Evolutionary conservation across 441 rosid species (phyloP).

Genomic region (Gossypium schwendimanii): DNA sequence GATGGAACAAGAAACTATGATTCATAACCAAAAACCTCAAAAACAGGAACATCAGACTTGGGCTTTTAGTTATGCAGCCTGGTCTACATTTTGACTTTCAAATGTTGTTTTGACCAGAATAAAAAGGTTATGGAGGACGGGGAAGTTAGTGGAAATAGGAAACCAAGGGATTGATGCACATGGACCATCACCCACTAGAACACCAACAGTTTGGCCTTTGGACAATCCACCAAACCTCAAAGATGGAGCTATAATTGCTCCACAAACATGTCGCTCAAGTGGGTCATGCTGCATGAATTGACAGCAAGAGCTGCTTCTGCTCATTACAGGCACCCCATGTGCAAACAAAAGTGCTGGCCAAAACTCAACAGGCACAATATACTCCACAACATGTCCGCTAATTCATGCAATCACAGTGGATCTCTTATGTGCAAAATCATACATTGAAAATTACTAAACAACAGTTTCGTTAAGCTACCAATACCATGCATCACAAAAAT

Average conservation of each 20-base stretch:
- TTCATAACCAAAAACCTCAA: background rate
- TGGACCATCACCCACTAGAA: conserved; percentile 3
- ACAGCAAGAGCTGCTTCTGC: conserved; percentile 18
- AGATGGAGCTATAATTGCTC: conserved; percentile 6
- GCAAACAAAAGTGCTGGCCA: conserved; percentile 5
- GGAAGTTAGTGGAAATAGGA: background rate
- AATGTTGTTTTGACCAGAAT: background rate
- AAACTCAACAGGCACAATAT: background rate
- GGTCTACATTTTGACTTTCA: background rate
- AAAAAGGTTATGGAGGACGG: background rate
- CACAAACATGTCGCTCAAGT: conserved; percentile 4
- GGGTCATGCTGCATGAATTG: conserved; percentile 10
- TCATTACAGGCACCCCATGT: conserved; percentile 14
- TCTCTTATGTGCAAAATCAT: background rate
- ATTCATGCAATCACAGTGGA: background rate
- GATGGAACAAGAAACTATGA: background rate
- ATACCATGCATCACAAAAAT: conserved; percentile 4
- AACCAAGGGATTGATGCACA: background rate
- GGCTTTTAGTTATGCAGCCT: background rate
- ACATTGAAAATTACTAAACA: background rate
- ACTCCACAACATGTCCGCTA: conserved; percentile 8
- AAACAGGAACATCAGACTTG: background rate
- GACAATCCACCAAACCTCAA: conserved; percentile 4
- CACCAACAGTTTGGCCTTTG: background rate
- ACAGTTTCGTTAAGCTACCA: background rate